Evolutionary conservation across 164 flowering plant species (phyloP).

Genomic region (Vitis labrusca): DNA sequence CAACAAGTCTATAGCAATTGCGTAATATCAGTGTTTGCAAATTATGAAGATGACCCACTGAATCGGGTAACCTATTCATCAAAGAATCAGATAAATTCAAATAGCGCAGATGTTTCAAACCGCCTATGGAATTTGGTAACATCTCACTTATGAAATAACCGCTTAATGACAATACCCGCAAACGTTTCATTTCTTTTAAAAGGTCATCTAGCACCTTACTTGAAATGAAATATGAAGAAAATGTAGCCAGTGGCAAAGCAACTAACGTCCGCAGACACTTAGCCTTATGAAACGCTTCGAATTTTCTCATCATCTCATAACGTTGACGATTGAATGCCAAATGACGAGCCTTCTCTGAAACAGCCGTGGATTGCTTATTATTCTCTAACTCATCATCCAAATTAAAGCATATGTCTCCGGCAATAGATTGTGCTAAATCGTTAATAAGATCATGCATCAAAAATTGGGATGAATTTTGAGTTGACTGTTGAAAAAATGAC

Average conservation of each 20-base stretch:
- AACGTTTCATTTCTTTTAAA: background rate
- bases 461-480: too few relatives aligned
- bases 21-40: conserved; percentile 14
- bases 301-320: background rate
- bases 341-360: conserved; percentile 13
- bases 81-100: conserved; percentile 12
- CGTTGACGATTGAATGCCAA: background rate
- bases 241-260: background rate
- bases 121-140: conserved; percentile 7
- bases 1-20: background rate
- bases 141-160: background rate
- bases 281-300: too few relatives aligned
- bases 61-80: conserved; percentile 13
- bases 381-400: conserved; percentile 7
- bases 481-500: too few relatives aligned
- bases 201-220: too few relatives aligned
- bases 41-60: conserved; percentile 2
- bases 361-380: background rate
- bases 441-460: too few relatives aligned
- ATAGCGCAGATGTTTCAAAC: conserved; percentile 12
- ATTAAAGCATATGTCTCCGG: background rate
- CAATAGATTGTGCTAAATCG: conserved; percentile 16
- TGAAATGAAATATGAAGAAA: background rate
- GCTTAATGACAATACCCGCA: conserved; percentile 18
- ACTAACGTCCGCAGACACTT: conserved; percentile 6